Conservation (phyloP, 345 rosid genomes). For the Cochlearia excelsa region DNA sequence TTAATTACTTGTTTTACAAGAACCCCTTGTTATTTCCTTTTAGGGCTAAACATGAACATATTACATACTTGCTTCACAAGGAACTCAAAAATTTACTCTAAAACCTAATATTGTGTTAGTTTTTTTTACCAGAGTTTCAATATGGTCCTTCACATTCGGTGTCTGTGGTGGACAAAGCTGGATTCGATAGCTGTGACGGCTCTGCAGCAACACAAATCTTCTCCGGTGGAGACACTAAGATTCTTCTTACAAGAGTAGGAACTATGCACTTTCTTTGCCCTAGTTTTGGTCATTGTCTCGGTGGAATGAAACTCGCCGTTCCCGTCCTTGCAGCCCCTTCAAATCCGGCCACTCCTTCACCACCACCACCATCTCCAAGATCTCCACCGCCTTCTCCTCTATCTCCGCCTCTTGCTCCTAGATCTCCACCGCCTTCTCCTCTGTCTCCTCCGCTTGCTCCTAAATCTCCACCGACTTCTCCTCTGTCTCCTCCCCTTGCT, state of each 20-base stretch:
- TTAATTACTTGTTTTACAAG: slow-evolving; percentile 1
- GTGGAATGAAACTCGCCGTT: slow-evolving; percentile 40
- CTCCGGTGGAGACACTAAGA: slow-evolving; percentile 28
- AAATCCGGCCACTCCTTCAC: slow-evolving; percentile 8
- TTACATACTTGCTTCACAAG: not conserved
- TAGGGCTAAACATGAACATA: too few relatives aligned
- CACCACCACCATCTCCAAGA: not conserved
- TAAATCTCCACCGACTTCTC: too few relatives aligned
- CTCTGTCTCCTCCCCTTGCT: too few relatives aligned
- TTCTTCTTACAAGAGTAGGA: slow-evolving; percentile 28
- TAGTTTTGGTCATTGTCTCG: slow-evolving; percentile 24
- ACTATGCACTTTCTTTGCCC: slow-evolving; percentile 32
- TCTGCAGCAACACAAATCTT: slow-evolving; percentile 17
- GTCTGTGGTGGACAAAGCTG: slow-evolving; percentile 30
- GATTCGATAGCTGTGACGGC: slow-evolving; percentile 28
- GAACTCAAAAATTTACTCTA: not conserved
- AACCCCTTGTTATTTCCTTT: not conserved
- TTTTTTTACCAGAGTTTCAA: slow-evolving; percentile 25
- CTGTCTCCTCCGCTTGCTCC: too few relatives aligned
- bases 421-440: too few relatives aligned
- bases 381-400: too few relatives aligned
- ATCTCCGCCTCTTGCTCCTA: too few relatives aligned
- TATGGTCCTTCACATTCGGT: slow-evolving; percentile 32
- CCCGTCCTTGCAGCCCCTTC: slow-evolving; percentile 23
- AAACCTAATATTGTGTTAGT: not conserved